A percentile compares a stretch with the other conserved stretches of the same genome.
These are phyloP conservation scores for Xylariaceae sp. DNA, from an alignment of 2,329 filamentous ascomycete genomes.

Conservation along the genomic window DNA sequence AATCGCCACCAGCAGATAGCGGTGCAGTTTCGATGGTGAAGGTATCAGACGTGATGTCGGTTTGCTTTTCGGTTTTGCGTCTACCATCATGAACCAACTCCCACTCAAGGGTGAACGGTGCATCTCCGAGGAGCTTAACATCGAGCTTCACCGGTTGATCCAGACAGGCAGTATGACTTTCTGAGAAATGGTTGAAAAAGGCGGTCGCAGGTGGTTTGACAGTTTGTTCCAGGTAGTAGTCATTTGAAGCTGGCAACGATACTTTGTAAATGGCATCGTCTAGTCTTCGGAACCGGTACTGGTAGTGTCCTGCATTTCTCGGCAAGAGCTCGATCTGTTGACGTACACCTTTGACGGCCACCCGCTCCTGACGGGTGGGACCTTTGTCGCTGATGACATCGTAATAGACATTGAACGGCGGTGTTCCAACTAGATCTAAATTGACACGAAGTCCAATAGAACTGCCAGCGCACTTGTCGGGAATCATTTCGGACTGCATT, in stretches of 20 bases:
- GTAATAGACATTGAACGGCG: constrained; percentile 84
- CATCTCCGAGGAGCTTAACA: constrained; percentile 74
- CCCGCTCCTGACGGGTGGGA: constrained; percentile 48
- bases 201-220: constrained; percentile 92
- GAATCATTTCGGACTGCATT: constrained; percentile 75
- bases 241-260: constrained; percentile 29
- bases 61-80: constrained; percentile 65
- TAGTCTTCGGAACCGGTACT: constrained; percentile 79
- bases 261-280: constrained; percentile 79
- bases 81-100: constrained; percentile 89
- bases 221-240: constrained; percentile 67
- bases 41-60: constrained; percentile 59
- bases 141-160: constrained; percentile 76
- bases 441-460: constrained; percentile 88
- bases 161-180: constrained; percentile 69
- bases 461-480: constrained; percentile 92
- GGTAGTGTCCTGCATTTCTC: constrained; percentile 76
- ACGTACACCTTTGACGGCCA: constrained; percentile 67
- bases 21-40: constrained; percentile 74
- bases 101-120: constrained; percentile 87
- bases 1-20: constrained; percentile 81
- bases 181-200: constrained; percentile 56
- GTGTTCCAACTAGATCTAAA: constrained; percentile 85
- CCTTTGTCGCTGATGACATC: constrained; percentile 64
- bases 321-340: constrained; percentile 85